These are phyloP conservation scores for Penicillium daleae DNA, from an alignment of 495 filamentous ascomycete species.

Conservation along the genomic window DNA sequence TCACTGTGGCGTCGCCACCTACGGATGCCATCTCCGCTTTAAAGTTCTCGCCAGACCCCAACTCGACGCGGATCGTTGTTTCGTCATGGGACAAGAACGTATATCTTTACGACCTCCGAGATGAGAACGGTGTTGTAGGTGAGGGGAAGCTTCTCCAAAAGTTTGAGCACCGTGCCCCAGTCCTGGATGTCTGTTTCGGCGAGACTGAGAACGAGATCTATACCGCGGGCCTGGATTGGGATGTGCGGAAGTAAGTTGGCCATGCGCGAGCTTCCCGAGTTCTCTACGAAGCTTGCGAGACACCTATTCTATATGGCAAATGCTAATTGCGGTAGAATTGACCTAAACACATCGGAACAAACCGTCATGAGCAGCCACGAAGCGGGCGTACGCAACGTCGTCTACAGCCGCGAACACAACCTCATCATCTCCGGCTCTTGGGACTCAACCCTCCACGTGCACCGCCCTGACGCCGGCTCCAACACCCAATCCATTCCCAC, in stretches of 20 bases:
- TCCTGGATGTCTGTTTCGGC: slow-evolving; percentile 91
- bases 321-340: slow-evolving; percentile 57
- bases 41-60: slow-evolving; percentile 74
- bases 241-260: slow-evolving; percentile 68
- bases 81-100: slow-evolving; percentile 94
- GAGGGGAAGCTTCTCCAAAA: slow-evolving; percentile 67
- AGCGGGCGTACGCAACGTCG: slow-evolving; percentile 77
- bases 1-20: slow-evolving; percentile 64
- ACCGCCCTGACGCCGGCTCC: slow-evolving; percentile 55
- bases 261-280: background rate
- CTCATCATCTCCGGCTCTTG: slow-evolving; percentile 88
- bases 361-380: slow-evolving; percentile 77
- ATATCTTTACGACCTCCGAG: slow-evolving; percentile 82
- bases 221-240: slow-evolving; percentile 81
- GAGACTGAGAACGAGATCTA: slow-evolving; percentile 77
- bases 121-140: slow-evolving; percentile 57
- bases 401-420: slow-evolving; percentile 75
- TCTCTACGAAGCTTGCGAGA: background rate
- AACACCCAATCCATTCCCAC: slow-evolving; percentile 53
- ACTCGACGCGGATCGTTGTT: slow-evolving; percentile 72
- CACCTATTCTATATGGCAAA: background rate
- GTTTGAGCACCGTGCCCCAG: slow-evolving; percentile 82
- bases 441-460: slow-evolving; percentile 88
- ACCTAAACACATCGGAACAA: slow-evolving; percentile 71
- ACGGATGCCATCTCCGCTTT: slow-evolving; percentile 85